These are phyloP conservation scores for Leishmania mexicana DNA, from an alignment of 208 protist genomes.

Conservation along the genomic window DNA sequence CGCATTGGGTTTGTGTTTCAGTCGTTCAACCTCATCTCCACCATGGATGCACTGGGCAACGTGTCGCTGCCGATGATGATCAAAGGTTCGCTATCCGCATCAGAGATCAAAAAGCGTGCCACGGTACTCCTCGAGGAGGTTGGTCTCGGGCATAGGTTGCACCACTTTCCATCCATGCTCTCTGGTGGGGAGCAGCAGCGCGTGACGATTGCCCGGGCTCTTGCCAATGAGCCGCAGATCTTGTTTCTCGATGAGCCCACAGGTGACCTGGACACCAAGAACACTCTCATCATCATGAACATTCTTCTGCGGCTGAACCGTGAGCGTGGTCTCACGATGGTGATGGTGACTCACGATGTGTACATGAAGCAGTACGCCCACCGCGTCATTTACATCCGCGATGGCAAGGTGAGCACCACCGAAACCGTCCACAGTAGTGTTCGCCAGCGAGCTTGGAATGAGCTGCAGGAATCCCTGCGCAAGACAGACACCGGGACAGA, in stretches of 20 bases:
- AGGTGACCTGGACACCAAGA: conserved; percentile 96
- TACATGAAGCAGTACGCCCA: conserved; percentile 95
- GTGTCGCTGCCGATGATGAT: conserved; percentile 97
- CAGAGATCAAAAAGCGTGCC: conserved; percentile 73
- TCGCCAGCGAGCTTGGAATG: conserved; percentile 44
- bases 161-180: conserved; percentile 93
- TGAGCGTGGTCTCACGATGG: conserved; percentile 89
- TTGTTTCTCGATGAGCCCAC: conserved; percentile 97
- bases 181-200: conserved; percentile 97
- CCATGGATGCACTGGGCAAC: conserved; percentile 94
- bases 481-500: conserved; percentile 11
- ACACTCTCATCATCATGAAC: conserved; percentile 95
- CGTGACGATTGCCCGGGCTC: conserved; percentile 95
- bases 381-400: conserved; percentile 94
- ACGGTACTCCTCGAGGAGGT: conserved; percentile 81
- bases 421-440: conserved; percentile 54
- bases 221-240: conserved; percentile 94
- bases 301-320: conserved; percentile 93
- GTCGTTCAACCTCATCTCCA: conserved; percentile 96
- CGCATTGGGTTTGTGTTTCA: conserved; percentile 97
- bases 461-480: conserved; percentile 33
- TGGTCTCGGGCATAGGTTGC: conserved; percentile 84
- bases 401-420: conserved; percentile 90
- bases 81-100: conserved; percentile 55
- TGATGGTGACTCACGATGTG: conserved; percentile 99